phyloP scores from a whole-genome alignment of 75 land plant species.

The Azolla pinnata region DNA sequence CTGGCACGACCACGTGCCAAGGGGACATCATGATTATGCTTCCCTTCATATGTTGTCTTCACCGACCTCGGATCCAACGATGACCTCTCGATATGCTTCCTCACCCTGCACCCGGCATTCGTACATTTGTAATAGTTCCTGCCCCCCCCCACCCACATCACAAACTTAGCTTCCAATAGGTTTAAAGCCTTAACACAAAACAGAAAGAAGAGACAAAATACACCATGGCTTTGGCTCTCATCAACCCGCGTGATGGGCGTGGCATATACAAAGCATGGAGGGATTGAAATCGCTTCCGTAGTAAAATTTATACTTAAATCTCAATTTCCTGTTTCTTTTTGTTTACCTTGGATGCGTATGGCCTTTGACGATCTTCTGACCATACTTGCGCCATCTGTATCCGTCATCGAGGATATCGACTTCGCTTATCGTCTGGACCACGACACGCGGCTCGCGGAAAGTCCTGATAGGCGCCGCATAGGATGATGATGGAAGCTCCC shows the following conservation, averaged over 20 bases:
- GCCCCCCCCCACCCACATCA: too few species aligned
- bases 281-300: too few species aligned
- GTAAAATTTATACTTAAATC: too few species aligned
- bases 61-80: constrained; percentile 68
- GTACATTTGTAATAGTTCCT: constrained; percentile 98
- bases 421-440: constrained; percentile 58
- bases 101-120: constrained; percentile 58
- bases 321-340: too few species aligned
- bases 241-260: too few species aligned
- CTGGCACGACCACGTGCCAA: too few species aligned
- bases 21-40: constrained; percentile 84
- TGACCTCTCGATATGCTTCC: constrained; percentile 87
- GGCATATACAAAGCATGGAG: too few species aligned
- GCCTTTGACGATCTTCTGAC: constrained; percentile 65
- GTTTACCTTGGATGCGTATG: constrained; percentile 65
- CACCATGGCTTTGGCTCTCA: too few species aligned
- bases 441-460: constrained; percentile 55
- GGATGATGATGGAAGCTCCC: too few species aligned
- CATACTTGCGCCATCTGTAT: constrained; percentile 66
- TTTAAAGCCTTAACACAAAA: too few species aligned
- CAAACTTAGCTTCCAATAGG: too few species aligned
- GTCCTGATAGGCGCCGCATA: constrained; percentile 30
- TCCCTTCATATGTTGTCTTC: constrained; percentile 90
- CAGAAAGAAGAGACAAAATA: too few species aligned
- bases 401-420: constrained; percentile 67